Evolutionary conservation across 75 land plant species (phyloP).

Genomic region (Gnetum montanum): DNA sequence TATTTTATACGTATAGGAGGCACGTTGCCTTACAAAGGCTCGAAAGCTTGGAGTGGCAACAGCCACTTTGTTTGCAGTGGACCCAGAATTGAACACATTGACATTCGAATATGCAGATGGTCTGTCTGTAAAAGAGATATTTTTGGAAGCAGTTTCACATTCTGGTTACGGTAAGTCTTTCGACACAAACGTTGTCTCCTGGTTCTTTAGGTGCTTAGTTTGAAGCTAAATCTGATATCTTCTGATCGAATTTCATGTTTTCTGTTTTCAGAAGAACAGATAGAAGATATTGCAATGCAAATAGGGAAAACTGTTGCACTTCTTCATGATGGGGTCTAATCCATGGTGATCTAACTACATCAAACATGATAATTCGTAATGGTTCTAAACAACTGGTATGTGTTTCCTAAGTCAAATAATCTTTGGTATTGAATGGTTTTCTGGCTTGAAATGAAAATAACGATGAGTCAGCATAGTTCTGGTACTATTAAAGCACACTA

Average conservation of each 20-base stretch:
- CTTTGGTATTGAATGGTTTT: background rate
- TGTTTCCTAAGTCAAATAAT: background rate
- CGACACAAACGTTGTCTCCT: too few relatives aligned
- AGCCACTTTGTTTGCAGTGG: conserved; percentile 73
- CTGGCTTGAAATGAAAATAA: background rate
- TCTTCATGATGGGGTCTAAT: conserved; percentile 93
- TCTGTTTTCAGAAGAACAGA: conserved; percentile 35
- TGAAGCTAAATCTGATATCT: background rate
- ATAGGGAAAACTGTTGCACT: conserved; percentile 79
- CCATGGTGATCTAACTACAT: conserved; percentile 96
- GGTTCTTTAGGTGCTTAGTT: background rate
- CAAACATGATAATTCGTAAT: conserved; percentile 75
- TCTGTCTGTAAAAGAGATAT: conserved; percentile 73
- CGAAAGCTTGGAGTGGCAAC: conserved; percentile 78
- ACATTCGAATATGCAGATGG: conserved; percentile 90
- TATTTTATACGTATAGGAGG: too few relatives aligned
- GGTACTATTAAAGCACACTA: background rate
- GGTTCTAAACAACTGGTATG: conserved; percentile 71
- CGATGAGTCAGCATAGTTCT: background rate
- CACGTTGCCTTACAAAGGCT: conserved; percentile 90
- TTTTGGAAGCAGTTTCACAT: conserved; percentile 32
- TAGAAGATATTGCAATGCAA: conserved; percentile 64
- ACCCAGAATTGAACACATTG: conserved; percentile 45
- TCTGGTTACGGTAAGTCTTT: conserved; percentile 25
- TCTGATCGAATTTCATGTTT: background rate